Percentiles rank a stretch among this genome's conserved stretches.
phyloP scores from a whole-genome alignment of 306 rosid genomes.

The Medicago ruthenica region DNA sequence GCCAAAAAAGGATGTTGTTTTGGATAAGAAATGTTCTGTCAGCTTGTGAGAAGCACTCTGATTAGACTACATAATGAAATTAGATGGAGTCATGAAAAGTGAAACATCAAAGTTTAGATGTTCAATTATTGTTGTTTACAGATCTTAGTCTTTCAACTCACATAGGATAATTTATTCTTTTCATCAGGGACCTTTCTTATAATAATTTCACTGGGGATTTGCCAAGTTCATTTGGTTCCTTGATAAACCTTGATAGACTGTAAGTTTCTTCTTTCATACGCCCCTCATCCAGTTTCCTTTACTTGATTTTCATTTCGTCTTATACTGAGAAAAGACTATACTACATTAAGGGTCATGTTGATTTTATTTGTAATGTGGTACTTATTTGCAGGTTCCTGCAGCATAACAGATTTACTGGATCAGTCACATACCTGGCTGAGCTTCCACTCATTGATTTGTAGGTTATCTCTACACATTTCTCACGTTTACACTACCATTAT shows the following conservation, averaged over 20 bases:
- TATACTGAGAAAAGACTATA: background rate
- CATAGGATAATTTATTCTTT: conserved; percentile 25
- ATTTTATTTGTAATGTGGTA: conserved; percentile 22
- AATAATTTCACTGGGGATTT: conserved; percentile 88
- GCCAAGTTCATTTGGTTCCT: conserved; percentile 88
- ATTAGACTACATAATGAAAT: background rate
- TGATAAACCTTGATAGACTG: conserved; percentile 69
- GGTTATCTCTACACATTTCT: conserved; percentile 36
- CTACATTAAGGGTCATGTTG: conserved; percentile 25
- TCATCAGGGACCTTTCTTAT: conserved; percentile 80
- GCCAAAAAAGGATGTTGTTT: background rate
- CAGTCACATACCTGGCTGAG: conserved; percentile 78
- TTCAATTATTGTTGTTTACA: conserved; percentile 14
- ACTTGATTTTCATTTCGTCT: conserved; percentile 5
- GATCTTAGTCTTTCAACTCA: conserved; percentile 32
- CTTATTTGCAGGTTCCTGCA: conserved; percentile 74
- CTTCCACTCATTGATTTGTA: conserved; percentile 88
- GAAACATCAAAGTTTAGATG: background rate
- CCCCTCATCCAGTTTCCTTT: conserved; percentile 3
- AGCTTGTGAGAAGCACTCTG: background rate
- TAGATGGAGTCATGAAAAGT: background rate
- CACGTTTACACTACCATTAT: conserved; percentile 13
- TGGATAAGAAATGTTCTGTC: background rate
- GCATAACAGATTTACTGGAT: conserved; percentile 81
- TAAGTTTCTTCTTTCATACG: conserved; percentile 48